A percentile compares a stretch with the other conserved stretches of the same genome.
phyloP scores from a whole-genome alignment of 805 yeast species.

The Starmerella roubikii region DNA sequence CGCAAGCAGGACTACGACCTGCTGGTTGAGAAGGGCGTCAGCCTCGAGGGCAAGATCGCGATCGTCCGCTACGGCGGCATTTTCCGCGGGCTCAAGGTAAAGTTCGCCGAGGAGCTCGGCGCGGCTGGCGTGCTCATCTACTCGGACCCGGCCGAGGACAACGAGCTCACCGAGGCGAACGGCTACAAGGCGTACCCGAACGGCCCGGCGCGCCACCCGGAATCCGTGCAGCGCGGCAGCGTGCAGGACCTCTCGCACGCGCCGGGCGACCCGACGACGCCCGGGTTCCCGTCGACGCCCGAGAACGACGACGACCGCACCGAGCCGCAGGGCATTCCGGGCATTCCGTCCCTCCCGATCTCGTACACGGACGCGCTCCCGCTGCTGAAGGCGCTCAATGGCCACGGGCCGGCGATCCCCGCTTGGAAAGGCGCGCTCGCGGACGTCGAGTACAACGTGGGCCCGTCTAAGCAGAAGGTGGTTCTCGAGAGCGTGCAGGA shows the following conservation, averaged over 20 bases:
- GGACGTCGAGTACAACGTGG: constrained; percentile 37
- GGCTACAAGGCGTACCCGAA: constrained; percentile 56
- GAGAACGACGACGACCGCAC: constrained; percentile 31
- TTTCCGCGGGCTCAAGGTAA: constrained; percentile 62
- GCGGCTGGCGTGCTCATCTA: constrained; percentile 54
- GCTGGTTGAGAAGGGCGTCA: constrained; percentile 36
- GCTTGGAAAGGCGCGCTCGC: constrained; percentile 37
- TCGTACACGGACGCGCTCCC: constrained; percentile 51
- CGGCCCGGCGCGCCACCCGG: constrained; percentile 68
- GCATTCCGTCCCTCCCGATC: constrained; percentile 59
- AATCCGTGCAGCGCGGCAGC: constrained; percentile 64
- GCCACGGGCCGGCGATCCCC: constrained; percentile 34
- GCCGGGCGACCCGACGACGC: constrained; percentile 75
- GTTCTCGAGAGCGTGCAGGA: constrained; percentile 49
- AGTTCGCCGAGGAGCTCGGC: constrained; percentile 61
- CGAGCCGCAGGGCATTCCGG: constrained; percentile 44
- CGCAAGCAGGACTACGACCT: constrained; percentile 42
- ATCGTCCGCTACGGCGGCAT: constrained; percentile 52
- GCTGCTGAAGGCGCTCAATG: constrained; percentile 43
- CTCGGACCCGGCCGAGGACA: constrained; percentile 54
- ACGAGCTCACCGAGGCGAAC: constrained; percentile 35
- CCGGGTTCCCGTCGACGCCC: constrained; percentile 47
- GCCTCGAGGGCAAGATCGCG: constrained; percentile 45
- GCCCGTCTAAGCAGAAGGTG: constrained; percentile 36
- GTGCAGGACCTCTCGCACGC: constrained; percentile 45